These are phyloP conservation scores for Candida railenensis DNA, from an alignment of 805 yeast genomes.

Conservation along the genomic window DNA sequence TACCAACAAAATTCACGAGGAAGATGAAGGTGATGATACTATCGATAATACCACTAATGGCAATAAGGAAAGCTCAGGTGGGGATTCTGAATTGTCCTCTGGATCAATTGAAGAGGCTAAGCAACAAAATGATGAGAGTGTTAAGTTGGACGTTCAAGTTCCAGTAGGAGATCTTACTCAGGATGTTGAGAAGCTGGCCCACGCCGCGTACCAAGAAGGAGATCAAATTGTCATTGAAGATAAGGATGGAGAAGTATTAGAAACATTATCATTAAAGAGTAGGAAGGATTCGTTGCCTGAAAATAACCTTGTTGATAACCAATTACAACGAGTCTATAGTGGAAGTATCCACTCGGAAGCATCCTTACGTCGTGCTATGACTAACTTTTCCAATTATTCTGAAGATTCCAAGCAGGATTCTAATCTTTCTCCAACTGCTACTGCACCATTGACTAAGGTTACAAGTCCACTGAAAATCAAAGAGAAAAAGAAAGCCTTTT, in stretches of 20 bases:
- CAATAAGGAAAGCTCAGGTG: conserved; percentile 7
- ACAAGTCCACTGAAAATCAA: conserved; percentile 11
- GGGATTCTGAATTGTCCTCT: conserved; percentile 8
- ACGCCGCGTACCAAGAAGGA: conserved; percentile 61
- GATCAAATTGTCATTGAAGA: conserved; percentile 72
- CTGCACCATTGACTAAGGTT: conserved; percentile 4
- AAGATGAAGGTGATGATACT: conserved; percentile 10
- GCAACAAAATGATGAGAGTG: not conserved
- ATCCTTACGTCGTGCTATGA: conserved; percentile 37
- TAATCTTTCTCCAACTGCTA: conserved; percentile 10
- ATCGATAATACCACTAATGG: conserved; percentile 6
- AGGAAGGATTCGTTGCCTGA: conserved; percentile 2
- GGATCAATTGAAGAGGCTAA: conserved; percentile 2
- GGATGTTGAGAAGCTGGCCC: not conserved
- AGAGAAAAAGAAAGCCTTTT: conserved; percentile 22
- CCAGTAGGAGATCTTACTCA: conserved; percentile 1
- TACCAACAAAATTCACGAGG: conserved; percentile 5
- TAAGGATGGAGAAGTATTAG: conserved; percentile 76
- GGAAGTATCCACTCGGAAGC: conserved; percentile 38
- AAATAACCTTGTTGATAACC: not conserved
- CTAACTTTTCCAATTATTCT: conserved; percentile 32
- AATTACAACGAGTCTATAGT: conserved; percentile 12
- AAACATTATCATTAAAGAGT: conserved; percentile 43
- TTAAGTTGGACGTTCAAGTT: not conserved
- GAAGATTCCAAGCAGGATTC: conserved; percentile 6